A percentile compares a stretch with the other conserved stretches of the same genome.
Conservation (phyloP, 306 rosid species). For the Acacia melanoxylon region DNA sequence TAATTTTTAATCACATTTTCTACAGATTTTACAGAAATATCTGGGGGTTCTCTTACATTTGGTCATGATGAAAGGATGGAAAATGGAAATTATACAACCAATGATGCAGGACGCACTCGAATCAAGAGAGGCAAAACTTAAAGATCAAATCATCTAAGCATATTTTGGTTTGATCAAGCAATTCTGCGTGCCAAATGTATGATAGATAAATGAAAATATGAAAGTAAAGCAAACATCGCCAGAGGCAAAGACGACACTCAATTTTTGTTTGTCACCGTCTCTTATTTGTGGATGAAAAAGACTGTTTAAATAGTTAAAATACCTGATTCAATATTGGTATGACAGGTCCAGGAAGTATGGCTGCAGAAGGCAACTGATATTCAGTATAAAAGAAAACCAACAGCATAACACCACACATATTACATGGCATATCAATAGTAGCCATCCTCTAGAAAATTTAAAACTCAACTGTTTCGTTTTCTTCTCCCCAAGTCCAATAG, state of each 20-base stretch:
- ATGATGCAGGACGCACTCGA: neutral
- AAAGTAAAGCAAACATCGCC: conserved; percentile 14
- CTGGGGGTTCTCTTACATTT: conserved; percentile 9
- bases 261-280: conserved; percentile 19
- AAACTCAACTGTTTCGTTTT: neutral
- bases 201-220: conserved; percentile 24
- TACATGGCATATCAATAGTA: conserved; percentile 9
- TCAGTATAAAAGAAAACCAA: conserved; percentile 37
- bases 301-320: conserved; percentile 31
- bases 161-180: neutral
- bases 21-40: conserved; percentile 20
- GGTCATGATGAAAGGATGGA: conserved; percentile 10
- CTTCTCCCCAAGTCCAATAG: neutral
- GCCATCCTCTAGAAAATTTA: conserved; percentile 19
- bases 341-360: conserved; percentile 95
- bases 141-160: neutral
- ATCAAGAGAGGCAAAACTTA: neutral
- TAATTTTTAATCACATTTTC: neutral
- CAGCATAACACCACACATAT: conserved; percentile 23
- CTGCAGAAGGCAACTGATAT: conserved; percentile 67
- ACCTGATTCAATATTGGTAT: conserved; percentile 95
- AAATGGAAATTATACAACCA: neutral
- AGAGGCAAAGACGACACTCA: conserved; percentile 19
- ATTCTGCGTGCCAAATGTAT: conserved; percentile 18
- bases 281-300: conserved; percentile 23